Base-by-base conservation (phyloP, 345 rosid species). In the Gossypium bickii region DNA sequence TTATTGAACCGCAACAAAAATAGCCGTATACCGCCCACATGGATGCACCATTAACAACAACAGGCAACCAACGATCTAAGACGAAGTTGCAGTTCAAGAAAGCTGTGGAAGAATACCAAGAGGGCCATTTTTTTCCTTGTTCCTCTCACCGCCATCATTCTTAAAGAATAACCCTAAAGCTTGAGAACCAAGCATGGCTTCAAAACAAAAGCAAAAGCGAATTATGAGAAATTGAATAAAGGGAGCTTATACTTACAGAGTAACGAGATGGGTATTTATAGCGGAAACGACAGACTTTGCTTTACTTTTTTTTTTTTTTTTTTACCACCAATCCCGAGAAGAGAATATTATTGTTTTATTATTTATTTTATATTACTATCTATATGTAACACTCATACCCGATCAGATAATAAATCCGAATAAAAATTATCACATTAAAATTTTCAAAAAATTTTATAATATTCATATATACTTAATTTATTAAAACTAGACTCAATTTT, bases 51-150 rank as follows among this genome's bases (percentile, higher is more conserved):
- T 29, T 12, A n/a, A 0, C 25, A 69, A 52, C 16, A 11, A 29
- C 16, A 29, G 16, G 13, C 34, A 60, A 70, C 1, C 25, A 53
- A 49, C 56, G 8, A 43, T 65, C 56, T 56, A 47, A 25, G 18
- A 53, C 61, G 58, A 4, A 73, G 82, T 77, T 82, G 97, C 97
- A 89, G 98, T 94, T 94, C 97, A 94, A 94, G 98, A 94, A 93
- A 94, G 98, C 97, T 92, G 98, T 94, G 97, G 98, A 94, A 92
- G 85, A 89, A 89, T 87, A 92, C 90, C 80, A 81, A 89, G 85
- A 93, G 90, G 60, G 78, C 76, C 98, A 90, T 20, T 63, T 16
- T 12, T 60, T 16, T 7, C 15, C 15, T 9, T 38, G 24, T 44
- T 22, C 4, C 7, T 45, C 53, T 25, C 52, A 25, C 12, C 27